Evolutionary conservation across 495 filamentous ascomycete species (phyloP), one percentile per base, ranked within the genome.

Genomic region (Lentithecium fluviatile): DNA sequence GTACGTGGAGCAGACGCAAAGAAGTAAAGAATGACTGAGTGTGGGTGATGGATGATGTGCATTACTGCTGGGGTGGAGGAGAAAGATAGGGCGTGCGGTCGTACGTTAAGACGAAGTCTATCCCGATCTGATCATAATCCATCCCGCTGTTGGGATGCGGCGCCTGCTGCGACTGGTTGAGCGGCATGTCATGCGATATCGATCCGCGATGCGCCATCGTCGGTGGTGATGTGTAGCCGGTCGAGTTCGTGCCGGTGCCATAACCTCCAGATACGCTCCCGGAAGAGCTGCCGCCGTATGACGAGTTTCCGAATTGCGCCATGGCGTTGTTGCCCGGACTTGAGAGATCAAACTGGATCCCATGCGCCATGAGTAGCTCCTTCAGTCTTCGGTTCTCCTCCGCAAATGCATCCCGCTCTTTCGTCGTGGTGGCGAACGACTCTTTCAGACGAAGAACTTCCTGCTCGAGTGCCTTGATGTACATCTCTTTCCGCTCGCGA

Each of bases 31-130:
- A 55, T 45, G 51, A 56, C 54, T 15, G 51, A 48, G 32, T 40
- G 46, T 45, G 25, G 21, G 26, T 37, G 49, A 17, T 13, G 26
- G 29, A 23, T n/a, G 17, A 19, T 8, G 24, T 38, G n/a, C 25
- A 45, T 62, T 68, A 67, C 62, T 73, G 80, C 66, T 83, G 79
- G 58, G 75, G 81, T 71, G 83, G 83, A 79, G 82, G 82, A 76
- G 83, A 85, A 71, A 82, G 78, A 74, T 85, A 85, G 56, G 83
- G 79, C 77, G 77, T 80, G 74, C 63, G 55, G 70, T 83, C 90
- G 78, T 89, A 97, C 91, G 88, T 89, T 76, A 97, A 82, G 51
- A 97, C 91, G 79, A 97, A 97, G 72, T 97, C 92, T 72, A 97
- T 88, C 65, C 91, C 92, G 47, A 92, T 80, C 68, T 95, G 89